Evolutionary conservation across 1,284 basidiomycete species (phyloP).

Genomic region (Lentinus polychrous): DNA sequence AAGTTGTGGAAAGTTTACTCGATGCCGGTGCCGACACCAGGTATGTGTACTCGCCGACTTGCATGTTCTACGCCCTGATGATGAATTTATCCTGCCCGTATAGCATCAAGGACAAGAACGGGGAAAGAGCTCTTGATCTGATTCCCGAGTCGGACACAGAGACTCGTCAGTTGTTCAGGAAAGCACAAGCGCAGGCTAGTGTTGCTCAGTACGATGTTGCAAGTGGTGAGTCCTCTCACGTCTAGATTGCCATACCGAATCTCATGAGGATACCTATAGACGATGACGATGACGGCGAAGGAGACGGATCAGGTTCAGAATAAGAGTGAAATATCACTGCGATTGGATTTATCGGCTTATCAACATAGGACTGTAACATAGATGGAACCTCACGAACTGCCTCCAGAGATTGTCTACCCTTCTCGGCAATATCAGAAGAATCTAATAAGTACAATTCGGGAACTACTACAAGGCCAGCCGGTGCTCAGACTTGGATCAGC

Average conservation of each 20-base stretch:
- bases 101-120: conserved; percentile 72
- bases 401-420: not conserved
- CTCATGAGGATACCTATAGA: not conserved
- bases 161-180: conserved; percentile 41
- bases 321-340: conserved; percentile 19
- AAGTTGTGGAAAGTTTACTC: conserved; percentile 57
- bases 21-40: conserved; percentile 73
- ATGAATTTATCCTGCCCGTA: not conserved
- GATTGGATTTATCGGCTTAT: too few relatives aligned
- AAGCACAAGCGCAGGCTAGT: conserved; percentile 38
- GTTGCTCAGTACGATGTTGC: conserved; percentile 35
- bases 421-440: not conserved
- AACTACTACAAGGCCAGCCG: not conserved
- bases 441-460: not conserved
- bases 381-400: not conserved
- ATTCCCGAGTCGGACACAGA: conserved; percentile 42
- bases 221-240: conserved; percentile 23
- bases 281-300: conserved; percentile 19
- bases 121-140: conserved; percentile 51
- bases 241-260: not conserved
- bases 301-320: conserved; percentile 26
- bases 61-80: not conserved
- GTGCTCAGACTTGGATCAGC: conserved; percentile 16
- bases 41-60: conserved; percentile 31
- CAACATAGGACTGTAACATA: too few relatives aligned